Percentiles rank a stretch among this genome's conserved stretches.
These are phyloP conservation scores for Talaromyces sp. DNA, from an alignment of 2,329 filamentous ascomycete species.

Conservation along the genomic window DNA sequence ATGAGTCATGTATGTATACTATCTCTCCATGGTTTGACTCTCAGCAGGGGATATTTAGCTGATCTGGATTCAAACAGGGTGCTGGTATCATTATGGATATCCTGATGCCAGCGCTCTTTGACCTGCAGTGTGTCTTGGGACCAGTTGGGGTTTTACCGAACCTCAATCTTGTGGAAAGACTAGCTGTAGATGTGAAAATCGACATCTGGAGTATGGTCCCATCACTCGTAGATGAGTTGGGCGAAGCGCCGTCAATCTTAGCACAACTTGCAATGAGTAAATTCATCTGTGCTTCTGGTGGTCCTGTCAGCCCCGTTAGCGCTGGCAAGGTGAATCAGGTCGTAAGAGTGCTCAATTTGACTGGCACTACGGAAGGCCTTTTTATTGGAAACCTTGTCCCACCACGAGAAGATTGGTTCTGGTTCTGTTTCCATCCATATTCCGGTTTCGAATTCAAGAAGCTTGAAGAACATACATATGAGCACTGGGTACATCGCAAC, in stretches of 20 bases:
- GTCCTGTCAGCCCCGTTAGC: constrained; percentile 5
- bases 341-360: constrained; percentile 7
- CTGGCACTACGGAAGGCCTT: constrained; percentile 9
- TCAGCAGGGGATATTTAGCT: background rate
- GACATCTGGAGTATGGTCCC: constrained; percentile 15
- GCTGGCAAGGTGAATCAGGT: constrained; percentile 8
- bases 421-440: constrained; percentile 20
- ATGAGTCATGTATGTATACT: constrained; percentile 10
- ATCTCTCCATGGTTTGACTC: background rate
- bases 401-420: constrained; percentile 9
- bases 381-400: constrained; percentile 9
- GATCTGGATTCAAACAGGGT: background rate
- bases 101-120: constrained; percentile 11
- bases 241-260: background rate
- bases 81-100: constrained; percentile 14
- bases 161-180: constrained; percentile 9
- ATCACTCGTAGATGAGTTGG: constrained; percentile 8
- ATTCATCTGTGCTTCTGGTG: constrained; percentile 13
- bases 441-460: constrained; percentile 24
- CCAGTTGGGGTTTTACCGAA: constrained; percentile 8
- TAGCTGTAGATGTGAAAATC: constrained; percentile 1
- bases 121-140: constrained; percentile 10
- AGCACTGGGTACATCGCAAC: constrained; percentile 36
- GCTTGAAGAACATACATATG: constrained; percentile 28
- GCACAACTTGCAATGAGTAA: background rate